Conservation (phyloP, 2,329 filamentous ascomycete genomes). For the Pseudogymnoascus sp. region DNA sequence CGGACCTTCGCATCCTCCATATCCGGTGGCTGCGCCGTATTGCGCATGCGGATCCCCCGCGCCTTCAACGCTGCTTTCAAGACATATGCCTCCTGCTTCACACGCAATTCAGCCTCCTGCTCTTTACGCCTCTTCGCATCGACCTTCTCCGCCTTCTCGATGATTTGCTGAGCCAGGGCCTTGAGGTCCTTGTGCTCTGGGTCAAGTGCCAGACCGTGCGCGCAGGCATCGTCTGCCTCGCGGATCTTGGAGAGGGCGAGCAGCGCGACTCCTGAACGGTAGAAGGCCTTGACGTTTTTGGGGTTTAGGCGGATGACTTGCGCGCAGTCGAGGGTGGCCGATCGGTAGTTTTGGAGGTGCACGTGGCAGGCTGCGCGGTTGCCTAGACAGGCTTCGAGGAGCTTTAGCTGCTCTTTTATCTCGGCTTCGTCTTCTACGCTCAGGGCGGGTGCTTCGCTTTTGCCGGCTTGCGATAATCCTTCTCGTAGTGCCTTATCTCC, state of each 20-base stretch:
- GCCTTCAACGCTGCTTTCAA: slow-evolving; percentile 59
- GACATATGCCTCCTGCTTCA: slow-evolving; percentile 48
- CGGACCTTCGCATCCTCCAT: slow-evolving; percentile 73
- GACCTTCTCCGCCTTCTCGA: slow-evolving; percentile 46
- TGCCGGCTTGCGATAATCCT: slow-evolving; percentile 29
- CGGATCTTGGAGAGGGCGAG: slow-evolving; percentile 67
- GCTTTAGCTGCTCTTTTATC: slow-evolving; percentile 43
- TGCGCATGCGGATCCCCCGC: slow-evolving; percentile 59
- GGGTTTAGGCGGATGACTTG: slow-evolving; percentile 71
- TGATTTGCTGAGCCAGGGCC: slow-evolving; percentile 54
- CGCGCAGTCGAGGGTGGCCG: slow-evolving; percentile 77
- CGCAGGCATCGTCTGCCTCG: slow-evolving; percentile 74
- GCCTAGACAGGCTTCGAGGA: slow-evolving; percentile 69
- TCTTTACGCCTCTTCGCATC: slow-evolving; percentile 49
- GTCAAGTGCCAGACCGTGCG: slow-evolving; percentile 66
- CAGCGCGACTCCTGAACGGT: slow-evolving; percentile 72
- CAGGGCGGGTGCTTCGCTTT: slow-evolving; percentile 25
- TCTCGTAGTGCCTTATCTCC: slow-evolving; percentile 19
- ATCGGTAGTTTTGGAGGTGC: slow-evolving; percentile 79
- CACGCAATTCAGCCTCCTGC: slow-evolving; percentile 44
- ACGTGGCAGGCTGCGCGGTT: slow-evolving; percentile 90
- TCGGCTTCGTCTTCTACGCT: slow-evolving; percentile 31
- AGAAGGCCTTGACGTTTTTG: slow-evolving; percentile 80
- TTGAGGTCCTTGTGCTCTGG: slow-evolving; percentile 58
- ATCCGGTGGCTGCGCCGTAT: slow-evolving; percentile 66